phyloP scores from a whole-genome alignment of 2,329 filamentous ascomycete species.

The Arthrobotrys megalospora region DNA sequence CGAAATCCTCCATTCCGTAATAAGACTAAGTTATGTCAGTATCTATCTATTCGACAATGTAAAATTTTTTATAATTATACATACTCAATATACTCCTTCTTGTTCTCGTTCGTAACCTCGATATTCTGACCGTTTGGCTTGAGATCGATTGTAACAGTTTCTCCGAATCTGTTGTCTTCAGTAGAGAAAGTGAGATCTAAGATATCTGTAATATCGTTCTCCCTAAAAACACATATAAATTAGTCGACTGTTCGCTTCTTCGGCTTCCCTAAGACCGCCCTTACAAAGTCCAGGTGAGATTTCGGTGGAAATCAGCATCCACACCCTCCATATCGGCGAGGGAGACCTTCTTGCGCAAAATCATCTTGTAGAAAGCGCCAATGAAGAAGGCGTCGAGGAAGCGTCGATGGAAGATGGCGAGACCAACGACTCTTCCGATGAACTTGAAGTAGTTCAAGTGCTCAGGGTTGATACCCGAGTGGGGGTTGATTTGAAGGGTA shows the following conservation, averaged over 20 bases:
- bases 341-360: slow-evolving; percentile 90
- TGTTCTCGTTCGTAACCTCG: slow-evolving; percentile 98
- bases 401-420: slow-evolving; percentile 97
- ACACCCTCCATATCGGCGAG: slow-evolving; percentile 99
- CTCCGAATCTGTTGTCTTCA: slow-evolving; percentile 96
- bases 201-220: slow-evolving; percentile 94
- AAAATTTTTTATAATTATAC: slow-evolving; percentile 64
- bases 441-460: slow-evolving; percentile 99
- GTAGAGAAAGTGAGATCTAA: slow-evolving; percentile 96
- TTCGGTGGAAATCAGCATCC: slow-evolving; percentile 96
- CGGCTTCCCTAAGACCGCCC: slow-evolving; percentile 63
- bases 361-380: slow-evolving; percentile 99
- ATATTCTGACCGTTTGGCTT: slow-evolving; percentile 92
- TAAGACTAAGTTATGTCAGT: slow-evolving; percentile 73
- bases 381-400: slow-evolving; percentile 99
- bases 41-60: neutral
- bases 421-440: slow-evolving; percentile 94
- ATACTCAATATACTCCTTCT: slow-evolving; percentile 96
- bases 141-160: slow-evolving; percentile 92
- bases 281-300: slow-evolving; percentile 92
- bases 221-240: slow-evolving; percentile 69
- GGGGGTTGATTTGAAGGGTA: slow-evolving; percentile 98
- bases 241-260: neutral
- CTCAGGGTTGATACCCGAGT: slow-evolving; percentile 98
- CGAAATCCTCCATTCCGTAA: slow-evolving; percentile 99